Evolutionary conservation across 495 filamentous ascomycete species (phyloP), one percentile per base, ranked within the genome.

Genomic region (Penicillium bialowiezense): DNA sequence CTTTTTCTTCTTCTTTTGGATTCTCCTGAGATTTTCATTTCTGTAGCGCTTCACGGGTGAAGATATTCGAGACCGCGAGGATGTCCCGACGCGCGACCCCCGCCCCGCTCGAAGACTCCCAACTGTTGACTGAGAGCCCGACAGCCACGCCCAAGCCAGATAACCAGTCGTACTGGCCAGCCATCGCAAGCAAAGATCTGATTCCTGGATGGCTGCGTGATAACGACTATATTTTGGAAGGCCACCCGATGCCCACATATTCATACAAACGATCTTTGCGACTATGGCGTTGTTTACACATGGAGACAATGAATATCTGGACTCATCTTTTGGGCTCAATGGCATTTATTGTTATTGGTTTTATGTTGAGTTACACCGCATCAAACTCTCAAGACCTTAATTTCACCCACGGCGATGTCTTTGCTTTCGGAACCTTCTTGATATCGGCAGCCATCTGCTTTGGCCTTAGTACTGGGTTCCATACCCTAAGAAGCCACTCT

Each of bases 271-370:
- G 38, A 10, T 56, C 48, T 13, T 44, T 56, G 29, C 53, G 53
- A 1, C 32, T 56, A 12, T 56, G 53, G 53, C 48, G 42, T 5
- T 52, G 53, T 24, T 44, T 50, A 44, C 53, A 56, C 4, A 56
- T 56, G 53, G 48, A 56, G 32, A 52, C 53, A 8, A 47, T 56
- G 42, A 52, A 56, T 28, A 56, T 56, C 13, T 56, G 54, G 54
- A 52, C 50, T 3, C 54, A 56, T 45, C 19, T 48, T 17, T 29
- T 52, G 3, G 38, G 35, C 44, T 56, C 37, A 14, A 39, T 39
- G 15, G 44, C 33, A 32, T 58, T 48, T 21, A 42, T 50, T 28
- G 40, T 34, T 15, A 33, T 21, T 14, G 19, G 24, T 19, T 29
- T 52, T 13, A 3, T n/a, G n/a, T n/a, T n/a, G n/a, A n/a, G n/a